Evolutionary conservation across 352 stramenopile genomes (phyloP), one percentile per base, ranked within the genome.

Genomic region (Pythium rishiriense): DNA sequence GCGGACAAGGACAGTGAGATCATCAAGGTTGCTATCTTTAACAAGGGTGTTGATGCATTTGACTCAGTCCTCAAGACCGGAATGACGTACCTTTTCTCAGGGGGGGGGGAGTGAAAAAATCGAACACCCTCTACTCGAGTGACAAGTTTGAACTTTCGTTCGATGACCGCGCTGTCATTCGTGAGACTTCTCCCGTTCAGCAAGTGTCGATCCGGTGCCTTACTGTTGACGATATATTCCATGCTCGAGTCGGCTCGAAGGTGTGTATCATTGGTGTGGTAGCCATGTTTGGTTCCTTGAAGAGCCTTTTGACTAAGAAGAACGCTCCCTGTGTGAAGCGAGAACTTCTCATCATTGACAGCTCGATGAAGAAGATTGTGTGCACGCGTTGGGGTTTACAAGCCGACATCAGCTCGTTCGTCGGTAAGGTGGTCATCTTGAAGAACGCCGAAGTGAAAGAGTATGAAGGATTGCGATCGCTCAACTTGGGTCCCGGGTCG

Each of bases 381-480:
- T 58, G 51, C n/a, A 58, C 51, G 9, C 35, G 51, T 11, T 58
- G 51, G 51, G 33, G 33, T 6, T 35, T 48, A 12, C 21, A 48
- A 37, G 51, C 51, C 9, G 51, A 58, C 2, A 33, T 35, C 3
- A 33, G 43, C 12, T 28, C 48, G 14, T 21, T 24, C n/a, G 25
- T 58, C 1, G 51, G 51, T 1, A 58, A 58, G 22, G 17, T 48
- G n/a, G 51, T 58, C 21, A 14, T 48, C 51, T 29, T 58, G 33
- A 31, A 37, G 35, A 19, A 24, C 15, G 51, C 51, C 1, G 51
- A 48, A 14, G 3, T 58, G 9, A 31, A 33, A 6, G 51, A 48
- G 35, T 58, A 48, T 17, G 9, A 58, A 58, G 33, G 51, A 5
- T 29, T 58, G 33, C 10, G 33, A 17, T 58, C 51, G 33, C 21